A percentile compares a stretch with the other conserved stretches of the same genome.
Conservation (phyloP, 148 eudicot species). For the Silene conica region DNA sequence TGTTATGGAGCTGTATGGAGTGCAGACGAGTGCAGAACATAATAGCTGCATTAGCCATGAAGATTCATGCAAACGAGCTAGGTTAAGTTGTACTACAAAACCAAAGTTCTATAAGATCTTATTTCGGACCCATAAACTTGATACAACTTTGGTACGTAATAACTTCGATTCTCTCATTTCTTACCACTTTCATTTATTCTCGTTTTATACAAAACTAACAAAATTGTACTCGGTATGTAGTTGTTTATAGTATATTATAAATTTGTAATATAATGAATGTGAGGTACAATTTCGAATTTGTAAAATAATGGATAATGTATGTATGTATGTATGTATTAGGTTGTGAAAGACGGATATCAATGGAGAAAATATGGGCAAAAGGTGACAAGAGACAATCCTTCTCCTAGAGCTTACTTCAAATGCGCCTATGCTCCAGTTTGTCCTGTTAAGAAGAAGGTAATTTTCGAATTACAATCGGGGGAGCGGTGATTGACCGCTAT, state of each 20-base stretch:
- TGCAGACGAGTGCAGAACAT: constrained; percentile 21
- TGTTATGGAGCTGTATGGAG: background rate
- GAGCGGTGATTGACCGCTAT: too few species aligned
- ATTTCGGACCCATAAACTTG: constrained; percentile 21
- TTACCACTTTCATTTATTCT: too few species aligned
- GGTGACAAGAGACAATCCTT: constrained; percentile 45
- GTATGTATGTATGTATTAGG: background rate
- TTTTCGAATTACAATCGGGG: background rate
- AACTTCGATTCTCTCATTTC: too few species aligned
- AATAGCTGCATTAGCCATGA: constrained; percentile 24
- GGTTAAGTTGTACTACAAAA: constrained; percentile 13
- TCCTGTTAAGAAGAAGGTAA: constrained; percentile 48
- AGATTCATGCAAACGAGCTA: constrained; percentile 27
- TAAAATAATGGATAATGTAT: background rate
- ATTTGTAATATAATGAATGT: too few species aligned
- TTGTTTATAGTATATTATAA: too few species aligned
- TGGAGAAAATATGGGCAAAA: constrained; percentile 54
- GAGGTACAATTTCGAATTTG: background rate
- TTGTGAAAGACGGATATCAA: constrained; percentile 46
- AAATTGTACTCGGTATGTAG: too few species aligned
- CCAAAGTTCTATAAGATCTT: constrained; percentile 23
- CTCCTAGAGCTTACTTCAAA: constrained; percentile 48
- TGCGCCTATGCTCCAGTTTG: constrained; percentile 41
- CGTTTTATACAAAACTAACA: too few species aligned
- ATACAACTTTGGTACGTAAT: constrained; percentile 32